A percentile compares a stretch with the other conserved stretches of the same genome.
Conservation (phyloP, 2,329 filamentous ascomycete species). For the Claviceps pusilla region DNA sequence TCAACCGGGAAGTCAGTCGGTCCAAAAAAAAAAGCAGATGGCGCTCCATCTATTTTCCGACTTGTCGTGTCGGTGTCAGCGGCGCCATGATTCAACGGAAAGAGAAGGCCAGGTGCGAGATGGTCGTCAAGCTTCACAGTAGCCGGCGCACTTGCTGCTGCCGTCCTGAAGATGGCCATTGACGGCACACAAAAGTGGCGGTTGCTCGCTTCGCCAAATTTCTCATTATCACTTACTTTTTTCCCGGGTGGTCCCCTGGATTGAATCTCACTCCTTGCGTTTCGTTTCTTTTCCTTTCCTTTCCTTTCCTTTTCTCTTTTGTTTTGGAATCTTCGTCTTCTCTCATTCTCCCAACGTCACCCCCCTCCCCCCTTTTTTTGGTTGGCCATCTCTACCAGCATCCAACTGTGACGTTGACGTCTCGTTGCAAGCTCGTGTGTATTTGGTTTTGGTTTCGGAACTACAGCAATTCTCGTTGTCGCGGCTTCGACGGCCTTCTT, state of each 20-base stretch:
- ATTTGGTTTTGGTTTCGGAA: constrained; percentile 3
- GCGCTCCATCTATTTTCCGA: neutral
- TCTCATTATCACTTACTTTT: neutral
- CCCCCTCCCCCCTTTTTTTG: constrained; percentile 3
- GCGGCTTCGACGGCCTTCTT: constrained; percentile 6
- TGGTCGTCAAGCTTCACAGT: neutral
- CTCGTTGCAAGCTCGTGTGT: constrained; percentile 2
- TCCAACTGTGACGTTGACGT: constrained; percentile 2
- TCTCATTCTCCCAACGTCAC: constrained; percentile 3
- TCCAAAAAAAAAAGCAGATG: neutral
- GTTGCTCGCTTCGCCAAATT: constrained; percentile 1
- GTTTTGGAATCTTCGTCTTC: constrained; percentile 1
- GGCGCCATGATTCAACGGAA: neutral
- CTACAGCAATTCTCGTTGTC: constrained; percentile 3
- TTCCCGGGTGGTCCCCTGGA: neutral
- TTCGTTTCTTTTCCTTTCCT: neutral
- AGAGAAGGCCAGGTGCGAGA: neutral
- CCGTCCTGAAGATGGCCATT: neutral
- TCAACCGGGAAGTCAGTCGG: neutral
- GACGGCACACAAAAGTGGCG: neutral
- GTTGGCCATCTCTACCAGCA: constrained; percentile 6
- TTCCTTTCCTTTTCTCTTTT: too few species aligned
- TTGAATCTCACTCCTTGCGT: neutral
- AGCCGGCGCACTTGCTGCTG: neutral
- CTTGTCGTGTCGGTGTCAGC: neutral